Evolutionary conservation across 805 yeast genomes (phyloP).

Genomic region (Brettanomyces nanus): DNA sequence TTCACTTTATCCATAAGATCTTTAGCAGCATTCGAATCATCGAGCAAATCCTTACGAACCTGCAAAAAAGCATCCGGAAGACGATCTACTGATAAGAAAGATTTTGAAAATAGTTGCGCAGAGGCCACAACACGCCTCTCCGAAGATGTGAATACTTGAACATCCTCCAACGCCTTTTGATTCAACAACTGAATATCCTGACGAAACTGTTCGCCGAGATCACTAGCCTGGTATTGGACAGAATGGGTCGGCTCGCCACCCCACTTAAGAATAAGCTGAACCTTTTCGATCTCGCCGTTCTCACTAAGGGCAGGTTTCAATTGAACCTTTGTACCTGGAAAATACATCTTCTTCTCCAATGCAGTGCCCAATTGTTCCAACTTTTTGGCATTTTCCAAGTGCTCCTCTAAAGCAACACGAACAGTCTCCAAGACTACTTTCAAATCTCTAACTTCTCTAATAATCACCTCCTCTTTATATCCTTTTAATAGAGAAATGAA

Average conservation of each 20-base stretch:
- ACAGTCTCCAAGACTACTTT: conserved; percentile 81
- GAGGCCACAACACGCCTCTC: conserved; percentile 93
- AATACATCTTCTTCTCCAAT: conserved; percentile 75
- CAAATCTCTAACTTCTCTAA: conserved; percentile 81
- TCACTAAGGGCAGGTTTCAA: conserved; percentile 78
- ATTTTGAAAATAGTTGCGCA: conserved; percentile 78
- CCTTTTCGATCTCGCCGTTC: conserved; percentile 71
- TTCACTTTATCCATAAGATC: conserved; percentile 97
- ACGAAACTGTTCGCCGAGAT: conserved; percentile 91
- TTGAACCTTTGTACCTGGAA: conserved; percentile 96
- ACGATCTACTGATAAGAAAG: conserved; percentile 61
- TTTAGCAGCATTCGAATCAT: conserved; percentile 97
- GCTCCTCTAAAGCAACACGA: conserved; percentile 66
- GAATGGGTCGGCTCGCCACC: conserved; percentile 99
- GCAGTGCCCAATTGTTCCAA: conserved; percentile 72
- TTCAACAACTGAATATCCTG: conserved; percentile 85
- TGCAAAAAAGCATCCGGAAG: conserved; percentile 72
- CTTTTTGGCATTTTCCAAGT: conserved; percentile 75
- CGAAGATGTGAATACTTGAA: conserved; percentile 81
- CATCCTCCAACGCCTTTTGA: conserved; percentile 75
- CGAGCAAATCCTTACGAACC: conserved; percentile 83
- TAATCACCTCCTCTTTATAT: conserved; percentile 91
- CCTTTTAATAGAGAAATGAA: conserved; percentile 86
- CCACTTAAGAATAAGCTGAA: conserved; percentile 94
- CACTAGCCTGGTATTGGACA: conserved; percentile 88